These are phyloP conservation scores for Ensete glaucum DNA, from an alignment of 176 grass and related monocot genomes.

Conservation along the genomic window DNA sequence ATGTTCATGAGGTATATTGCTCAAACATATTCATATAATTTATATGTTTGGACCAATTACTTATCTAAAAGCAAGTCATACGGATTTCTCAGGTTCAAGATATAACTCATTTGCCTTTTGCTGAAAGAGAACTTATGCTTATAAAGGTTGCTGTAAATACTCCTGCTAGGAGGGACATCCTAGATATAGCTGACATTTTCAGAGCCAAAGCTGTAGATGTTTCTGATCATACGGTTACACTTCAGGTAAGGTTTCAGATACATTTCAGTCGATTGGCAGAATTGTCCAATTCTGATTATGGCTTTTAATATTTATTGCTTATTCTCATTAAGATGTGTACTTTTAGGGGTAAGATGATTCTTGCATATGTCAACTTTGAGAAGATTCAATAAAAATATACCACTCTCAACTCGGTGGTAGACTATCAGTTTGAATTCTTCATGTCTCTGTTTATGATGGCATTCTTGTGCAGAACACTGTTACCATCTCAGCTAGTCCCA, in stretches of 20 bases:
- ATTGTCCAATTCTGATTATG: neutral
- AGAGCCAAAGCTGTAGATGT: conserved; percentile 57
- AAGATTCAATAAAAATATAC: too few relatives aligned
- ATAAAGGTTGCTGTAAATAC: conserved; percentile 68
- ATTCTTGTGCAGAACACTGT: too few relatives aligned
- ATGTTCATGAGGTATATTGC: conserved; percentile 47
- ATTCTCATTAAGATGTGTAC: neutral
- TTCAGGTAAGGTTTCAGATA: conserved; percentile 35
- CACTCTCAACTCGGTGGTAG: too few relatives aligned
- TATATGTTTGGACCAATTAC: neutral
- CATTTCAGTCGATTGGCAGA: neutral
- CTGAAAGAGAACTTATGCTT: conserved; percentile 64
- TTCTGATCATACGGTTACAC: conserved; percentile 73
- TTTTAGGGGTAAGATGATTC: neutral
- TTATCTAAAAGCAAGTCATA: neutral
- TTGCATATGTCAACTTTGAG: neutral
- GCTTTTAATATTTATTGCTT: neutral
- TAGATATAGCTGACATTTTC: conserved; percentile 69
- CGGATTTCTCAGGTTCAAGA: conserved; percentile 43
- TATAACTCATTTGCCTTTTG: conserved; percentile 55
- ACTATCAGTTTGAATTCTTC: too few relatives aligned
- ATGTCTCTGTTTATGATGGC: too few relatives aligned
- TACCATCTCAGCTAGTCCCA: too few relatives aligned
- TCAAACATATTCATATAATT: neutral
- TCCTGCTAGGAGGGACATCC: conserved; percentile 46